Evolutionary conservation across 2,329 filamentous ascomycete genomes (phyloP), one percentile per base, ranked within the genome.

Genomic region (Cordyceps cicadae): DNA sequence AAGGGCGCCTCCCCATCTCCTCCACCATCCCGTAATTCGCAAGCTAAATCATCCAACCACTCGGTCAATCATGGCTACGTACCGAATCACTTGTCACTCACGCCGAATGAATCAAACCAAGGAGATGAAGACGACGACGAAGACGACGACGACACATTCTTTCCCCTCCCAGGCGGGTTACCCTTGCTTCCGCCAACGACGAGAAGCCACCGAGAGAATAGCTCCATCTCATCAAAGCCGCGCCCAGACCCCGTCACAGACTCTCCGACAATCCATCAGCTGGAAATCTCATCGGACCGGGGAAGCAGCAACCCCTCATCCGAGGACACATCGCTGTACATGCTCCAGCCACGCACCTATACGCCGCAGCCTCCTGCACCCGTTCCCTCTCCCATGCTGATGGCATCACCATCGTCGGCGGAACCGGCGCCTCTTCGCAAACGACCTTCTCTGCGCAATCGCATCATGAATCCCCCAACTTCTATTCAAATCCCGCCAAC

Each of bases 261-360:
- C 8, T 53, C 58, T 14, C 58, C 58, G 8, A 53, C 41, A 3
- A 60, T 54, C 14, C 39, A 34, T 6, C 17, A 15, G 26, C 32
- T 21, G 17, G 50, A 60, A 17, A 29, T 50, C 17, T 19, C 46
- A 17, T 21, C 26, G 11, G 53, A 56, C 3, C 45, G 4, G 32
- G 29, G 14, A 12, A 15, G 43, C 21, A 52, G 48, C 37, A 45
- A 19, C 29, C 12, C 45, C 8, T n/a, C 48, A 11, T 39, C 49
- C 7, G 54, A 53, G 43, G 74, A 81, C 45, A 74, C 74, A 11
- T 70, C 75, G 0, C 66, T 84, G 1, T 84, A 77, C 62, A 74
- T 85, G 24, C 72, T 86, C 5, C 82, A 85, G 63, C 83, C 83
- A 14, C 75, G 77, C 39, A 84, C 81, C 0, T 85, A 85, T 65